A percentile compares a stretch with the other conserved stretches of the same genome.
These are phyloP conservation scores for Artemisia annua DNA, from an alignment of 129 eudicot genomes.

Conservation along the genomic window DNA sequence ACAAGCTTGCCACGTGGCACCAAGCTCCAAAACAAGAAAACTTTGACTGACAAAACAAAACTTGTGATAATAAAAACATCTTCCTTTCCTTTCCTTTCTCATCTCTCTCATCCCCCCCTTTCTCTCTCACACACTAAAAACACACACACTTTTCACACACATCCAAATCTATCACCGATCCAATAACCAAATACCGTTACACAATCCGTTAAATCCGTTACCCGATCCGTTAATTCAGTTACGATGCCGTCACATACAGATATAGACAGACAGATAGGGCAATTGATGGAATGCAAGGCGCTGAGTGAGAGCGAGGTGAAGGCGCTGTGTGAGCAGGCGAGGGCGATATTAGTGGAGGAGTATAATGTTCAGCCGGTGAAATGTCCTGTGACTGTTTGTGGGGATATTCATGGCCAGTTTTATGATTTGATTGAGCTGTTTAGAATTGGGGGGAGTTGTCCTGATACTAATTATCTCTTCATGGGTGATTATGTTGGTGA, in stretches of 20 bases:
- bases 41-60: too few species aligned
- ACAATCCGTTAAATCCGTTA: too few species aligned
- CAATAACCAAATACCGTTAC: too few species aligned
- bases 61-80: too few species aligned
- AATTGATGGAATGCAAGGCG: conserved; percentile 92
- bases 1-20: too few species aligned
- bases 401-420: conserved; percentile 84
- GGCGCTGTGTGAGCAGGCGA: conserved; percentile 73
- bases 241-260: conserved; percentile 73
- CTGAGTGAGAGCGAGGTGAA: conserved; percentile 76
- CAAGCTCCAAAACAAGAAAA: too few species aligned
- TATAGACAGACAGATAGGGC: conserved; percentile 77
- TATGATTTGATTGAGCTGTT: conserved; percentile 82
- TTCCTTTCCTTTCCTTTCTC: too few species aligned
- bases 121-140: too few species aligned
- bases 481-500: conserved; percentile 91
- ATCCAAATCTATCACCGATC: background rate
- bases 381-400: conserved; percentile 89
- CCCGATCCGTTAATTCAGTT: too few species aligned
- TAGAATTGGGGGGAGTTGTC: conserved; percentile 73
- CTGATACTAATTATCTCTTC: conserved; percentile 89
- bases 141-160: background rate
- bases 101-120: too few species aligned
- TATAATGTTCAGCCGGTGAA: conserved; percentile 92
- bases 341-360: conserved; percentile 87